These are phyloP conservation scores for Collariella sp. DNA, from an alignment of 495 filamentous ascomycete genomes.

Conservation along the genomic window DNA sequence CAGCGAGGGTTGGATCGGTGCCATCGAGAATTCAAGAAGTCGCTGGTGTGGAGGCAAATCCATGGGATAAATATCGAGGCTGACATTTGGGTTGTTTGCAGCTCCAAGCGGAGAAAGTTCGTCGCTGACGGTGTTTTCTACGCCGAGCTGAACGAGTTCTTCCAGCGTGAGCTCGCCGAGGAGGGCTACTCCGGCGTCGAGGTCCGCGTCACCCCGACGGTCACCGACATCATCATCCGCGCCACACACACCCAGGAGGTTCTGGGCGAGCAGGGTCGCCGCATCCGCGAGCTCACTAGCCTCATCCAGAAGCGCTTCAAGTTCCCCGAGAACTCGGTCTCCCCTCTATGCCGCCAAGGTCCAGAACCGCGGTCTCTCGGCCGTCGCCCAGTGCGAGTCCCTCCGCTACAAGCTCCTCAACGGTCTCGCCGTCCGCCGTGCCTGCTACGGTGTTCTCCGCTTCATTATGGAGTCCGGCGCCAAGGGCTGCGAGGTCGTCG, in stretches of 20 bases:
- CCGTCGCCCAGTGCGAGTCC: constrained; percentile 99
- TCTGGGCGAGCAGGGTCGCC: constrained; percentile 97
- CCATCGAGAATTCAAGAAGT: neutral
- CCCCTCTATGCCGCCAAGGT: constrained; percentile 98
- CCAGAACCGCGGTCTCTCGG: constrained; percentile 98
- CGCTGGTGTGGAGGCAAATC: neutral
- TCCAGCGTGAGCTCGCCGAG: constrained; percentile 99
- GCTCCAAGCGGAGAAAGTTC: constrained; percentile 99
- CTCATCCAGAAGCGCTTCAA: constrained; percentile 99
- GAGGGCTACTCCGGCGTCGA: constrained; percentile 99
- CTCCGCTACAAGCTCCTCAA: constrained; percentile 99
- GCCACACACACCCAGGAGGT: constrained; percentile 99
- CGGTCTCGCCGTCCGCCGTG: constrained; percentile 92
- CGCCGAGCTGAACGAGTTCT: constrained; percentile 99
- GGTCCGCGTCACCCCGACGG: constrained; percentile 98
- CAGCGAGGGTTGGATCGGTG: neutral
- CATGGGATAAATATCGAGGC: neutral
- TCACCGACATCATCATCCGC: constrained; percentile 99
- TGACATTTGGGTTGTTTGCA: constrained; percentile 25
- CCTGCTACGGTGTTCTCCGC: constrained; percentile 98
- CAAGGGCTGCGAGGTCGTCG: constrained; percentile 99
- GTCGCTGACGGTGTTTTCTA: constrained; percentile 99
- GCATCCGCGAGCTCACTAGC: constrained; percentile 98
- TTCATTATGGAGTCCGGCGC: constrained; percentile 99
- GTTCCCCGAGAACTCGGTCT: constrained; percentile 99